A percentile compares a stretch with the other conserved stretches of the same genome.
These are phyloP conservation scores for Ganoderma boninense DNA, from an alignment of 1,284 basidiomycete genomes.

Conservation along the genomic window DNA sequence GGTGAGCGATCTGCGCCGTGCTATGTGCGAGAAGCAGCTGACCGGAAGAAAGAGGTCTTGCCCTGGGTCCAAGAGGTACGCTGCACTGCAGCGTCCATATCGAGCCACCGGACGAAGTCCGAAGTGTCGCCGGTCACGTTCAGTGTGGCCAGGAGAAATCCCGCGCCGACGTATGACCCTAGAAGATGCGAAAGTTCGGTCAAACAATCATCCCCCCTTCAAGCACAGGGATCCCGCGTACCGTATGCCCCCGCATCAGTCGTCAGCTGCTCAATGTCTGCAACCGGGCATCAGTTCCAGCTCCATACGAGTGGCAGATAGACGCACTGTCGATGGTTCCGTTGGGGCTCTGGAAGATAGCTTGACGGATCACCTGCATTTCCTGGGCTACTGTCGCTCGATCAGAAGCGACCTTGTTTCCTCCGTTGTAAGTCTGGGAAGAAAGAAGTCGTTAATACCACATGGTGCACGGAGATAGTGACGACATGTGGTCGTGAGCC, in stretches of 20 bases:
- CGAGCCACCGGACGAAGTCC: conserved; percentile 71
- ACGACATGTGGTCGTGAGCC: conserved; percentile 6
- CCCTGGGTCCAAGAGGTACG: conserved; percentile 67
- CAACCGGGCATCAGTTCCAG: not conserved
- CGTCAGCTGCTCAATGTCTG: conserved; percentile 64
- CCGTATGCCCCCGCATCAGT: conserved; percentile 70
- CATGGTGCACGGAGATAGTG: not conserved
- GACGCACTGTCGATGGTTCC: conserved; percentile 67
- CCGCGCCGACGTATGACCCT: conserved; percentile 78
- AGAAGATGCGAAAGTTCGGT: not conserved
- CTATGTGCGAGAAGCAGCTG: conserved; percentile 17
- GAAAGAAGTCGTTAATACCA: conserved; percentile 5
- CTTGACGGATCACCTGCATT: conserved; percentile 61
- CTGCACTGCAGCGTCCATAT: conserved; percentile 68
- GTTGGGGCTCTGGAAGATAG: conserved; percentile 63
- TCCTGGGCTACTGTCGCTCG: conserved; percentile 52
- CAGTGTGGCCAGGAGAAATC: conserved; percentile 64
- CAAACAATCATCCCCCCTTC: not conserved
- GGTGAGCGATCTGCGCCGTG: too few relatives aligned
- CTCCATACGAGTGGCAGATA: not conserved
- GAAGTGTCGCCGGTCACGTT: conserved; percentile 50
- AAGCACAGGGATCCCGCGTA: conserved; percentile 30
- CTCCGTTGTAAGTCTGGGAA: conserved; percentile 71
- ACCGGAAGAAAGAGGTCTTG: conserved; percentile 56
- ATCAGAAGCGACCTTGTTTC: conserved; percentile 64